Conservation (phyloP, 345 rosid genomes). For the Pelargonium nanum region DNA sequence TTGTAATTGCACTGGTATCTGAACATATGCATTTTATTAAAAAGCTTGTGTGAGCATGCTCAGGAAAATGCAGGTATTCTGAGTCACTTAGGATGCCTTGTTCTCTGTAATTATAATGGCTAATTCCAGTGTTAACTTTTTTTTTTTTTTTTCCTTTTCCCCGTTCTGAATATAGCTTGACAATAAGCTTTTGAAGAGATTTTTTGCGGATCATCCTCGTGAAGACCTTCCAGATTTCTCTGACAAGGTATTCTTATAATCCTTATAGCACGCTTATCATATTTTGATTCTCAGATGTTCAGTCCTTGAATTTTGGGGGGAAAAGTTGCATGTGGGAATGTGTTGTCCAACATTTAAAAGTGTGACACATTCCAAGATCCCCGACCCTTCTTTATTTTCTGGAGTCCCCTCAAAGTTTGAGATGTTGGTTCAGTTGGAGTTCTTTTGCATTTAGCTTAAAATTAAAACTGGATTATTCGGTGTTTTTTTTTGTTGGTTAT, state of each 20-base stretch:
- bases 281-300: neutral
- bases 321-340: neutral
- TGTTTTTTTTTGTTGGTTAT: neutral
- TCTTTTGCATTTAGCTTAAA: too few species aligned
- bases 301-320: neutral
- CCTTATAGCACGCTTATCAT: neutral
- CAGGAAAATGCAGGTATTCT: neutral
- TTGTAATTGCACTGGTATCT: neutral
- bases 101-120: neutral
- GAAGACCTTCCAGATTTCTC: conserved; percentile 62
- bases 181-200: conserved; percentile 40
- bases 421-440: too few species aligned
- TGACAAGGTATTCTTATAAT: conserved; percentile 39
- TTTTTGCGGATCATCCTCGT: conserved; percentile 42
- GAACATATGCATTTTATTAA: neutral
- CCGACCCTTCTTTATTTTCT: neutral
- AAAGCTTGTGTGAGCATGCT: neutral
- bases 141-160: too few species aligned
- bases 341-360: neutral
- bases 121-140: neutral
- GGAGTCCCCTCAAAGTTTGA: too few species aligned
- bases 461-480: neutral
- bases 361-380: neutral
- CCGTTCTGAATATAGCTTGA: conserved; percentile 61
- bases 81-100: neutral